These are phyloP conservation scores for Boletus tomentosulus DNA, from an alignment of 768 basidiomycete genomes.

Conservation along the genomic window DNA sequence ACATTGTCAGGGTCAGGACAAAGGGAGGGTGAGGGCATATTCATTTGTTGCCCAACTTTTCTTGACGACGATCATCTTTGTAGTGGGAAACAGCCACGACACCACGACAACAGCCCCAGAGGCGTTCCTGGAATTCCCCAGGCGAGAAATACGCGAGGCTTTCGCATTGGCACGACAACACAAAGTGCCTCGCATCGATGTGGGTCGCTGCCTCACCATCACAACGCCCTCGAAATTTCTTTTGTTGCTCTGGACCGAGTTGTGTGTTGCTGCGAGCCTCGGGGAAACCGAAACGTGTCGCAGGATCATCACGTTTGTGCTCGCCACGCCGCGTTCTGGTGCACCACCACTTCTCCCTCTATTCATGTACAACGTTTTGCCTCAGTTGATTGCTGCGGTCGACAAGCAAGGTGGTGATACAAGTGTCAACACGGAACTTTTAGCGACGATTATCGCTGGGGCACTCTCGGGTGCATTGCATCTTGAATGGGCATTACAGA, in stretches of 20 bases:
- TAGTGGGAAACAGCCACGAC: slow-evolving; percentile 17
- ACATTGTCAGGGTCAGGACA: slow-evolving; percentile 37
- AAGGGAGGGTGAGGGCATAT: slow-evolving; percentile 33
- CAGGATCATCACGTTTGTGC: slow-evolving; percentile 62
- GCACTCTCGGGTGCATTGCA: slow-evolving; percentile 64
- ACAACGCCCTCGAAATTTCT: slow-evolving; percentile 60
- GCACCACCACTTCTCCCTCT: slow-evolving; percentile 67
- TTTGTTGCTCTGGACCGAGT: slow-evolving; percentile 63
- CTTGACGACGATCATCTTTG: background rate
- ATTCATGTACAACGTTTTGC: slow-evolving; percentile 66
- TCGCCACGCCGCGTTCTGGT: slow-evolving; percentile 55
- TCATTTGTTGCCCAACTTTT: background rate
- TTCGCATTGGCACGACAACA: slow-evolving; percentile 55
- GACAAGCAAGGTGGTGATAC: slow-evolving; percentile 55
- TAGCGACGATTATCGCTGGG: slow-evolving; percentile 63
- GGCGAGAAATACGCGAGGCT: slow-evolving; percentile 52
- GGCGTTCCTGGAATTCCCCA: slow-evolving; percentile 51
- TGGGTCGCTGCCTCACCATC: slow-evolving; percentile 60
- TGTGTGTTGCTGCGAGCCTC: slow-evolving; percentile 47
- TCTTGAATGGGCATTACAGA: slow-evolving; percentile 63
- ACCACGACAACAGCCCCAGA: slow-evolving; percentile 25
- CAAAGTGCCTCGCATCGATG: slow-evolving; percentile 61
- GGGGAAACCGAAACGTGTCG: slow-evolving; percentile 61
- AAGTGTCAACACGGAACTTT: slow-evolving; percentile 53
- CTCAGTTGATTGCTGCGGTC: slow-evolving; percentile 49